Evolutionary conservation across 2,329 filamentous ascomycete genomes (phyloP), one percentile per base, ranked within the genome.

Genomic region (Hypoxylon sp.): DNA sequence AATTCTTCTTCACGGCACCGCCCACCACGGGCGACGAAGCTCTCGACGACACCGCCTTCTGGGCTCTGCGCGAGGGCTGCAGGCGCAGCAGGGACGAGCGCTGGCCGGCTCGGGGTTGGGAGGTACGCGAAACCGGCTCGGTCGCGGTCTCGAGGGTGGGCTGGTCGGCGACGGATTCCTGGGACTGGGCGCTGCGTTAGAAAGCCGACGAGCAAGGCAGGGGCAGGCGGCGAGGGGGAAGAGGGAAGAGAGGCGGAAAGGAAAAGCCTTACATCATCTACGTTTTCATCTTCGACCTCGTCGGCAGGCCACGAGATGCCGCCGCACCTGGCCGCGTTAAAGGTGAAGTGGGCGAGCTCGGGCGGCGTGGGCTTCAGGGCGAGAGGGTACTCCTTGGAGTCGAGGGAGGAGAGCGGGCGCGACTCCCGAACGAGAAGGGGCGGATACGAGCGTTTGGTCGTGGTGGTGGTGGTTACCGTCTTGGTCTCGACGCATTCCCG

Each of bases 381-480:
- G 24, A 99, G 81, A 33, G 95, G 95, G 73, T 96, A 99, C 68
- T 95, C 87, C 73, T 96, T 96, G 11, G 89, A 82, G 74, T 98
- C 92, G 55, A 97, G 85, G 50, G 88, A 83, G 57, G 84, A 80
- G 27, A 92, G 82, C 48, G 87, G 84, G 49, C 85, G 85, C 20
- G 91, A 89, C 57, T 90, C 85, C 64, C 86, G 87, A 65, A 97
- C 86, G 53, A 91, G 81, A 55, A 97, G 80, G n/a, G 92, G 92
- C 42, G 94, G 93, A 65, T 95, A 96, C 75, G 75, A 91, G 82
- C 74, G 88, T 64, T 92, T 91, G 1, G 93, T 96, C 0, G 92
- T 96, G 0, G 92, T 97, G 0, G 93, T 97, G 0, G 94, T 97
- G 1, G 93, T 97, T 61, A 97, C 86, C 9, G 84, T 88, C 73